These are phyloP conservation scores for Lomentospora prolificans DNA, from an alignment of 2,329 filamentous ascomycete species.

Conservation along the genomic window DNA sequence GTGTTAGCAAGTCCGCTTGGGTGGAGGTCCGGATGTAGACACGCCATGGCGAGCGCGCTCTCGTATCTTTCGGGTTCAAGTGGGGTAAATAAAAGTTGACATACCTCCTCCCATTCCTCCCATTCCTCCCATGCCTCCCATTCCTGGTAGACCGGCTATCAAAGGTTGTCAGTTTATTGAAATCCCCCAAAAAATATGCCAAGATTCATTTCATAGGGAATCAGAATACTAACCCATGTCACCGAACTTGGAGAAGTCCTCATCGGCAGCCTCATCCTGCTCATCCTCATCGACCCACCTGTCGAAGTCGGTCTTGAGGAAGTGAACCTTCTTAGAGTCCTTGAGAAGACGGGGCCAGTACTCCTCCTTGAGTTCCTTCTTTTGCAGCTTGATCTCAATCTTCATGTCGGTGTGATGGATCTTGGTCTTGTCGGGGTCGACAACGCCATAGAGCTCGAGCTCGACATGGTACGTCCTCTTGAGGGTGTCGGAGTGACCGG, in stretches of 20 bases:
- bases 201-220: constrained; percentile 10
- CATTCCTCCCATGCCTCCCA: constrained; percentile 15
- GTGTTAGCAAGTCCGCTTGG: neutral
- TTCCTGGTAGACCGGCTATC: constrained; percentile 8
- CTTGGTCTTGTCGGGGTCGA: constrained; percentile 77
- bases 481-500: constrained; percentile 70
- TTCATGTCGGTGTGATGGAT: constrained; percentile 81
- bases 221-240: constrained; percentile 47
- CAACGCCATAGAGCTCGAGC: constrained; percentile 82
- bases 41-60: neutral
- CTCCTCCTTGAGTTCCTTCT: constrained; percentile 91
- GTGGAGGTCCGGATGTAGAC: neutral
- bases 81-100: neutral
- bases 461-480: constrained; percentile 81
- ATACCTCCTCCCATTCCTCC: constrained; percentile 14
- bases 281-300: constrained; percentile 99
- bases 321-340: constrained; percentile 82
- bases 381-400: constrained; percentile 82
- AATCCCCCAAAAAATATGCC: neutral
- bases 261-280: constrained; percentile 81
- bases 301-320: constrained; percentile 97
- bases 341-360: constrained; percentile 96
- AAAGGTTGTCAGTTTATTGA: constrained; percentile 18
- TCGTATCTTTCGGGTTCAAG: neutral
- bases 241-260: constrained; percentile 62